Conservation (phyloP, 371 early-diverging fungal genomes). For the Mucor racemosus region DNA sequence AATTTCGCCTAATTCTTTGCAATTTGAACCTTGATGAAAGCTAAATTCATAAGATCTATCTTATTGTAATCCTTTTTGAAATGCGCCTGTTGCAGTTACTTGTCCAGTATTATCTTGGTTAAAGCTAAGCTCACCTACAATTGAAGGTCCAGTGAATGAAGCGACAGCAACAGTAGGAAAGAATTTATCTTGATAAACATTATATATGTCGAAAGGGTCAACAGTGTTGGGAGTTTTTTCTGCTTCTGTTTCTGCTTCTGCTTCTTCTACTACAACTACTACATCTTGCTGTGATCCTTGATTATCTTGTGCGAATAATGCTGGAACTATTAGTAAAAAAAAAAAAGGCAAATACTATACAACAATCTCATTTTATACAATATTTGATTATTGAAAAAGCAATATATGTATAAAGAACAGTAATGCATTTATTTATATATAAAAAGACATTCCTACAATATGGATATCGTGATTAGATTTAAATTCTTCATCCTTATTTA, state of each 20-base stretch:
- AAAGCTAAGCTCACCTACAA: constrained; percentile 20
- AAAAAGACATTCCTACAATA: constrained; percentile 5
- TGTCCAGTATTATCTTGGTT: constrained; percentile 16
- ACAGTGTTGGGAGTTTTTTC: not conserved
- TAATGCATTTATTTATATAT: not conserved
- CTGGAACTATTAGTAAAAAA: not conserved
- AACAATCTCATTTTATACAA: not conserved
- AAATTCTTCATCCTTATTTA: constrained; percentile 5
- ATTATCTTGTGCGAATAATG: not conserved
- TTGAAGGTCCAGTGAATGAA: constrained; percentile 16
- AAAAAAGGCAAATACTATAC: not conserved
- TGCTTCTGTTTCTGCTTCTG: not conserved
- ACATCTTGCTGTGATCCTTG: not conserved
- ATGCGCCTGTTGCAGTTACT: constrained; percentile 15
- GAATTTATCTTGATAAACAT: not conserved
- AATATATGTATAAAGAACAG: not conserved
- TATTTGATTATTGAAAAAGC: not conserved
- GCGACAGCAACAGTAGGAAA: constrained; percentile 16
- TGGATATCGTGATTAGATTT: not conserved
- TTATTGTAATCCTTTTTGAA: constrained; percentile 12
- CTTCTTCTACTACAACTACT: too few relatives aligned
- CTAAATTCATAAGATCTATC: constrained; percentile 12
- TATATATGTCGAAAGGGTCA: not conserved
- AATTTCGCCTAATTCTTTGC: constrained; percentile 5
- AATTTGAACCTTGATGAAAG: constrained; percentile 15